Percentiles rank a stretch among this genome's conserved stretches.
These are phyloP conservation scores for Globisporangium nunn DNA, from an alignment of 352 stramenopile genomes.

Conservation along the genomic window DNA sequence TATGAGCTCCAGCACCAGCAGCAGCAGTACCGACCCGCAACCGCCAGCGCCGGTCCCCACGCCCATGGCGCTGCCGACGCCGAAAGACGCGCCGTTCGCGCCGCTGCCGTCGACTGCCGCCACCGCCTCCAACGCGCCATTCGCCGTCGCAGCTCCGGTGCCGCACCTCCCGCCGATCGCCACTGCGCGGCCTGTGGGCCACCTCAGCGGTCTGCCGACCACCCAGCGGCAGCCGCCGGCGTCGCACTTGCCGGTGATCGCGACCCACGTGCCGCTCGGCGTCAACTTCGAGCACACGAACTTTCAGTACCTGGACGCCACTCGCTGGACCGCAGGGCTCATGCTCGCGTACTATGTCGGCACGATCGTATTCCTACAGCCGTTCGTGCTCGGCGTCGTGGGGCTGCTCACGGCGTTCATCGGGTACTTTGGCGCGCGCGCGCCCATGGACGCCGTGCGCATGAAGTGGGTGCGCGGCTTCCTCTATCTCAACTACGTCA, in stretches of 20 bases:
- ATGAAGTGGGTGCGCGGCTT: slow-evolving; percentile 68
- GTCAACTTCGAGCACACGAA: slow-evolving; percentile 26
- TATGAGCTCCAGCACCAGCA: neutral
- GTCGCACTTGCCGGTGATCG: slow-evolving; percentile 22
- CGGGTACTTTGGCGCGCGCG: slow-evolving; percentile 48
- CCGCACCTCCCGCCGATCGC: slow-evolving; percentile 33
- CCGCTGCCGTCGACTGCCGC: slow-evolving; percentile 2
- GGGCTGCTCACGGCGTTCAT: slow-evolving; percentile 60
- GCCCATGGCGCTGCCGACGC: slow-evolving; percentile 1
- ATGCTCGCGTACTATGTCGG: slow-evolving; percentile 65
- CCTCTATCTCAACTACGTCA: slow-evolving; percentile 66
- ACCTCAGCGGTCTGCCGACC: slow-evolving; percentile 29
- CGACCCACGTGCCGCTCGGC: slow-evolving; percentile 22
- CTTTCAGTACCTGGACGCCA: slow-evolving; percentile 58
- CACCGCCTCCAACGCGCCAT: slow-evolving; percentile 18
- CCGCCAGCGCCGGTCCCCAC: neutral
- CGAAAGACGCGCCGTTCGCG: slow-evolving; percentile 8
- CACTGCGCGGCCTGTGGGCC: slow-evolving; percentile 29
- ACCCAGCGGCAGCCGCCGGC: slow-evolving; percentile 15
- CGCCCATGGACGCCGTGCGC: slow-evolving; percentile 47
- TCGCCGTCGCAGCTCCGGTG: slow-evolving; percentile 4
- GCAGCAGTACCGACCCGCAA: neutral
- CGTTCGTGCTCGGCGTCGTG: slow-evolving; percentile 50
- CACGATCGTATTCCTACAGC: slow-evolving; percentile 71
- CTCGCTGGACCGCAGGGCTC: slow-evolving; percentile 44